Conservation (phyloP, 2,329 filamentous ascomycete genomes). For the Byssochlamys sp. region DNA sequence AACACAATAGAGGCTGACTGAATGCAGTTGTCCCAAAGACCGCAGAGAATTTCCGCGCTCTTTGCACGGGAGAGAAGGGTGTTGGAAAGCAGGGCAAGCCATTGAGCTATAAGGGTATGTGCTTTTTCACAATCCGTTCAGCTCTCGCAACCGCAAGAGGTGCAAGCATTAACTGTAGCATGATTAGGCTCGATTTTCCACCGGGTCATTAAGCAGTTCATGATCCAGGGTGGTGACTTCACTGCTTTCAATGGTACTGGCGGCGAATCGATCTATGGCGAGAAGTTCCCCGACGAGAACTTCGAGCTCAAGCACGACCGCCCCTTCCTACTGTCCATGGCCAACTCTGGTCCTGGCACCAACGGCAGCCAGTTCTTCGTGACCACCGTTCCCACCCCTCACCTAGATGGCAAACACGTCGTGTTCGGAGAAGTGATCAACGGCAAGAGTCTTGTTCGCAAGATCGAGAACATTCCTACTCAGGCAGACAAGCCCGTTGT, state of each 20-base stretch:
- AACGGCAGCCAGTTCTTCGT: constrained; percentile 98
- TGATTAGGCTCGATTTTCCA: constrained; percentile 68
- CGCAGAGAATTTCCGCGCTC: constrained; percentile 85
- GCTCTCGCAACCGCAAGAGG: neutral
- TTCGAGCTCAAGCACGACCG: constrained; percentile 85
- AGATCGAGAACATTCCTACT: constrained; percentile 76
- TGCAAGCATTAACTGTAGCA: neutral
- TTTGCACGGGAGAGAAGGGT: constrained; percentile 94
- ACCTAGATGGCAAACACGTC: constrained; percentile 92
- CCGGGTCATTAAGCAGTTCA: constrained; percentile 95
- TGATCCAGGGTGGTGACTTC: constrained; percentile 98
- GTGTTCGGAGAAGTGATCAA: constrained; percentile 91
- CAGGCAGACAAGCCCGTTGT: constrained; percentile 66
- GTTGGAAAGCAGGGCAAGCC: constrained; percentile 69
- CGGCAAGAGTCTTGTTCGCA: constrained; percentile 81
- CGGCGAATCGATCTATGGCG: constrained; percentile 93
- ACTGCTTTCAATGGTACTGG: constrained; percentile 89
- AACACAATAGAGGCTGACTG: constrained; percentile 34
- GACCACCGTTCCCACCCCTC: constrained; percentile 87
- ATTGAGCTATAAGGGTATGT: constrained; percentile 70
- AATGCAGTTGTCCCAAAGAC: constrained; percentile 77
- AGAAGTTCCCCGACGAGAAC: constrained; percentile 95
- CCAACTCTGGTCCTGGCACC: constrained; percentile 87
- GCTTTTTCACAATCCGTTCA: neutral
- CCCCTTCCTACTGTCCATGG: constrained; percentile 93